Evolutionary conservation across 352 stramenopile species (phyloP).

Genomic region (Phytophthora pistaciae): DNA sequence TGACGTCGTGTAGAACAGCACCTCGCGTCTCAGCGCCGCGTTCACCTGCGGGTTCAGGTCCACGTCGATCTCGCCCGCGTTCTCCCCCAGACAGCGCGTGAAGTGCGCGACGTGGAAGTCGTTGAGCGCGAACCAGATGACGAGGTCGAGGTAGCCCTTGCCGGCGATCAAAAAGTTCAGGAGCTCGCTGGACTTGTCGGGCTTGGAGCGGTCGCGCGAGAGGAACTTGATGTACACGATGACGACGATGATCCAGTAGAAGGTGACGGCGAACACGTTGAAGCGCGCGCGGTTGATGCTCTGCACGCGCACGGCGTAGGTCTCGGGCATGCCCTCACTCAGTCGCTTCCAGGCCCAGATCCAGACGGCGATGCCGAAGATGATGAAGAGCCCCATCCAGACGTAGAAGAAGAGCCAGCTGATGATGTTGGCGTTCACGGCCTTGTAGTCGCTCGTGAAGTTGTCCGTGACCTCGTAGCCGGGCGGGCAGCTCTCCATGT

Average conservation of each 20-base stretch:
- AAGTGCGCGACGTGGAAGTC: constrained; percentile 87
- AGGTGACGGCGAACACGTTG: constrained; percentile 88
- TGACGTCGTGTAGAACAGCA: constrained; percentile 92
- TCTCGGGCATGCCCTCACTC: constrained; percentile 90
- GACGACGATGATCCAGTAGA: constrained; percentile 88
- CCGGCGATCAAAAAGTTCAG: constrained; percentile 90
- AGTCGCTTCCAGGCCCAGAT: constrained; percentile 89
- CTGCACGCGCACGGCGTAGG: constrained; percentile 85
- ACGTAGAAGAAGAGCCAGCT: constrained; percentile 91
- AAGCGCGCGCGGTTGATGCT: constrained; percentile 90
- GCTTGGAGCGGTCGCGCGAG: constrained; percentile 59
- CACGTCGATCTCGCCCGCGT: constrained; percentile 74
- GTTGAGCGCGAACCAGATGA: constrained; percentile 91
- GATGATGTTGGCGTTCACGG: constrained; percentile 88
- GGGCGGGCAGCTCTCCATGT: constrained; percentile 35
- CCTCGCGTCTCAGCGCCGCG: constrained; percentile 83
- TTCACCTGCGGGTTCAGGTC: constrained; percentile 92
- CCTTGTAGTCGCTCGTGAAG: constrained; percentile 71
- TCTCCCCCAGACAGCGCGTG: constrained; percentile 65
- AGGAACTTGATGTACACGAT: constrained; percentile 87
- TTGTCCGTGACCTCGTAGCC: constrained; percentile 68
- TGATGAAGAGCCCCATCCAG: constrained; percentile 86
- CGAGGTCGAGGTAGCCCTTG: constrained; percentile 90
- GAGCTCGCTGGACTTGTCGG: constrained; percentile 72
- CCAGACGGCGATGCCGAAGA: constrained; percentile 85